A percentile compares a stretch with the other conserved stretches of the same genome.
Conservation (phyloP, 2,329 filamentous ascomycete species). For the Venturia aucupariae region DNA sequence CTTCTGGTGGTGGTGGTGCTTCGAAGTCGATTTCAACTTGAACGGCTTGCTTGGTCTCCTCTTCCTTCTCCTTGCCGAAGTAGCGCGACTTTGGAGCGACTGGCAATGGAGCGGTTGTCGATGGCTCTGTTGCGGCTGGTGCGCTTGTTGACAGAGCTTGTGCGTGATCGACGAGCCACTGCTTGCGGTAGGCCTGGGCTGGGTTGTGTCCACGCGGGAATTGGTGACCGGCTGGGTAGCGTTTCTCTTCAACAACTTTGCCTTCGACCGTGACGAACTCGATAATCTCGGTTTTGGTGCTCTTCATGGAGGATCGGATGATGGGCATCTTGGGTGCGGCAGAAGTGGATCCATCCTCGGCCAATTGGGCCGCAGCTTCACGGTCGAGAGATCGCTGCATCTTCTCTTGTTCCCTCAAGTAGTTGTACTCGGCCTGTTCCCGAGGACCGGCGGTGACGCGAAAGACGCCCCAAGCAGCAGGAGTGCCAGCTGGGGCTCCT, state of each 20-base stretch:
- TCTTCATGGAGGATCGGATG: neutral
- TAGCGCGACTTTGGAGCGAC: conserved; percentile 1
- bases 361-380: neutral
- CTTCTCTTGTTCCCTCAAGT: neutral
- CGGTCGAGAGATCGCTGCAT: neutral
- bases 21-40: neutral
- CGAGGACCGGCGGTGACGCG: neutral
- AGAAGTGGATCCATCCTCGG: neutral
- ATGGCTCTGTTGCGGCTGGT: neutral
- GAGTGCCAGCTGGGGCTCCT: neutral
- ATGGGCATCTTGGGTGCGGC: neutral
- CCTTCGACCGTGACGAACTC: neutral
- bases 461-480: neutral
- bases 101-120: neutral
- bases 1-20: conserved; percentile 4
- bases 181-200: neutral
- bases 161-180: neutral
- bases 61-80: conserved; percentile 4
- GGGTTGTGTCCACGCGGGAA: neutral
- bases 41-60: neutral
- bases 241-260: neutral
- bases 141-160: neutral
- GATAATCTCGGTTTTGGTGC: neutral
- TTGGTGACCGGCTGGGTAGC: neutral
- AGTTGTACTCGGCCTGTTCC: neutral